Evolutionary conservation across 1,284 basidiomycete genomes (phyloP), one percentile per base, ranked within the genome.

Genomic region (Ustilago hordei): DNA sequence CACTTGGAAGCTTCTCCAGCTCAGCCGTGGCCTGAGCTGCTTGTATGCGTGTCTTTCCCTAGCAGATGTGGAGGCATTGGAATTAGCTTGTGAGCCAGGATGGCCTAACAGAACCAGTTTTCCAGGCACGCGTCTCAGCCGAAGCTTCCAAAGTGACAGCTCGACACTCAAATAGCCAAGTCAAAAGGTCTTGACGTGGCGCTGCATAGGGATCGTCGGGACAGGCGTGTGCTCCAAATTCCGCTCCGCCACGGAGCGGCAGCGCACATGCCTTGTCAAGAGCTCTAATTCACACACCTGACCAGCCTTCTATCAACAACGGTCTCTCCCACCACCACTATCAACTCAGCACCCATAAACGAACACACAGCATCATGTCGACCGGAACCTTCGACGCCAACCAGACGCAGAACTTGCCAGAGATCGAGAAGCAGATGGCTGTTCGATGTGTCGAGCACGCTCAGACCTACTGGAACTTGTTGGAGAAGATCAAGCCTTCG

Each of bases 361-460:
- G 34, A 35, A 28, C 7, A 43, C 34, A 15, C 13, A 55, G 48
- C 65, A 79, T 12, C 52, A 81, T 81, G 80, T 67, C 78, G 55
- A 76, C 78, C 39, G 66, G 65, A 60, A 79, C 55, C 13, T 84
- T 85, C 45, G 83, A 85, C 59, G 78, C 84, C 57, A 83, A 84
- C 72, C 72, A 77, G 69, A 82, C 95, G 12, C 93, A 94, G 87
- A 98, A 98, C 88, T 89, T 92, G 81, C 88, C 91, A 74, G 95
- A 95, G 92, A 96, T 99, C 80, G 96, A 99, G 89, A 95, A 95
- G 90, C 95, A 98, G 92, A 79, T 83, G 68, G 96, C 96, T 32
- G 96, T 99, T 61, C 95, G 93, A 87, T 95, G 95, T 39, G 95
- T 98, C 69, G 94, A 79, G 75, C 78, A 79, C 61, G 66, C 75